These are phyloP conservation scores for Rostrohypoxylon terebratum DNA, from an alignment of 495 filamentous ascomycete genomes.

Conservation along the genomic window DNA sequence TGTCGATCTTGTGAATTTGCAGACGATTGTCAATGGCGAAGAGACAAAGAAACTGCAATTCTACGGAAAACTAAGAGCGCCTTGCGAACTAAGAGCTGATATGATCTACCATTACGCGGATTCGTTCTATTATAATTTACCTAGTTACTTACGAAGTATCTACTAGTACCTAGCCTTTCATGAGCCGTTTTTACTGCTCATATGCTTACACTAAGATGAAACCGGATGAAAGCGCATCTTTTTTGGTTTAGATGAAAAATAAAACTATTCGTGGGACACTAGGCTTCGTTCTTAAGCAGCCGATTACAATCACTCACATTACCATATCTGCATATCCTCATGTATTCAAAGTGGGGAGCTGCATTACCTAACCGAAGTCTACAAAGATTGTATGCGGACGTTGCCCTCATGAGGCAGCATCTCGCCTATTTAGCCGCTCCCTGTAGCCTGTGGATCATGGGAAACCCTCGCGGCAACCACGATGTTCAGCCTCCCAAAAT, in stretches of 20 bases:
- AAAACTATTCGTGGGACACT: too few relatives aligned
- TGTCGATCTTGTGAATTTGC: slow-evolving; percentile 73
- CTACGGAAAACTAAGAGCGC: slow-evolving; percentile 41
- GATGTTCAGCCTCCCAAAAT: not conserved
- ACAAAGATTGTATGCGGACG: not conserved
- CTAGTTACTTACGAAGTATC: not conserved
- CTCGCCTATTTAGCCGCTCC: slow-evolving; percentile 23
- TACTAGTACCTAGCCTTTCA: not conserved
- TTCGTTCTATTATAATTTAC: not conserved
- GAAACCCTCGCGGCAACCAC: slow-evolving; percentile 10
- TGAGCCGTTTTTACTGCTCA: not conserved
- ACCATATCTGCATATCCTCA: too few relatives aligned
- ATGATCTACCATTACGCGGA: not conserved
- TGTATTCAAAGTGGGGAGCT: not conserved
- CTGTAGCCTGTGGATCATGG: slow-evolving; percentile 14
- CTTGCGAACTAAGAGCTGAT: not conserved
- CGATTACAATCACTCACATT: too few relatives aligned
- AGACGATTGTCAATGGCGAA: slow-evolving; percentile 65
- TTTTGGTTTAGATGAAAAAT: too few relatives aligned
- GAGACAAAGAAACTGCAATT: slow-evolving; percentile 49
- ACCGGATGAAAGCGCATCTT: not conserved
- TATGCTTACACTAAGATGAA: not conserved
- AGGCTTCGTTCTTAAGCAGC: too few relatives aligned
- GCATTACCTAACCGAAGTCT: not conserved
- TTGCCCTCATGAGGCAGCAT: not conserved